phyloP scores from a whole-genome alignment of 1,284 basidiomycete genomes.

The Apiotrichum montevideense region DNA sequence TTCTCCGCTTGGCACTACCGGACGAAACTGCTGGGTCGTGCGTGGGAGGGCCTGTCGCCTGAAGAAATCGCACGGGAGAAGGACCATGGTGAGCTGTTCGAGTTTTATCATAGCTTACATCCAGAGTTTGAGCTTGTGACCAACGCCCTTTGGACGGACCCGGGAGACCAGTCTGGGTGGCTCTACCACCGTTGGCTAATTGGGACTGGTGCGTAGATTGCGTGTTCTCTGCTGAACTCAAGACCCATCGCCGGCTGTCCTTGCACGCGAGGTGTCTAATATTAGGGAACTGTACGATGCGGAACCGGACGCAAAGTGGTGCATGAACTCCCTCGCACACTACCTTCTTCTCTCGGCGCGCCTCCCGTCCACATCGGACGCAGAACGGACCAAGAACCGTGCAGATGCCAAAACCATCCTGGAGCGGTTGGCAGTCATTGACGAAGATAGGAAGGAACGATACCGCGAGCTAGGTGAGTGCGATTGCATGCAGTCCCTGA shows the following conservation, averaged over 20 bases:
- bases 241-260: conserved; percentile 42
- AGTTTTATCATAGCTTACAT: not conserved
- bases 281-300: conserved; percentile 84
- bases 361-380: conserved; percentile 11
- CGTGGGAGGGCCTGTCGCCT: conserved; percentile 60
- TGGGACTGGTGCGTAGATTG: conserved; percentile 55
- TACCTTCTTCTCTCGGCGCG: conserved; percentile 52
- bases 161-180: conserved; percentile 94
- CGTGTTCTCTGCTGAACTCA: not conserved
- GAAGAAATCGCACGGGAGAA: conserved; percentile 54
- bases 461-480: conserved; percentile 40
- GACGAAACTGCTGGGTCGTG: conserved; percentile 66
- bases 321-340: conserved; percentile 81
- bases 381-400: conserved; percentile 2
- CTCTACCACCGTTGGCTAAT: conserved; percentile 96
- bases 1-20: conserved; percentile 99
- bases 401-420: conserved; percentile 32
- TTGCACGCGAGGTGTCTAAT: conserved; percentile 70
- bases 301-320: conserved; percentile 91
- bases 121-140: conserved; percentile 85
- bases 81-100: conserved; percentile 56
- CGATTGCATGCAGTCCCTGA: not conserved
- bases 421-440: conserved; percentile 35
- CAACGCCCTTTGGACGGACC: conserved; percentile 95
- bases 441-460: conserved; percentile 40